Conservation (phyloP, 2,329 filamentous ascomycete genomes). For the Nemania abortiva region DNA sequence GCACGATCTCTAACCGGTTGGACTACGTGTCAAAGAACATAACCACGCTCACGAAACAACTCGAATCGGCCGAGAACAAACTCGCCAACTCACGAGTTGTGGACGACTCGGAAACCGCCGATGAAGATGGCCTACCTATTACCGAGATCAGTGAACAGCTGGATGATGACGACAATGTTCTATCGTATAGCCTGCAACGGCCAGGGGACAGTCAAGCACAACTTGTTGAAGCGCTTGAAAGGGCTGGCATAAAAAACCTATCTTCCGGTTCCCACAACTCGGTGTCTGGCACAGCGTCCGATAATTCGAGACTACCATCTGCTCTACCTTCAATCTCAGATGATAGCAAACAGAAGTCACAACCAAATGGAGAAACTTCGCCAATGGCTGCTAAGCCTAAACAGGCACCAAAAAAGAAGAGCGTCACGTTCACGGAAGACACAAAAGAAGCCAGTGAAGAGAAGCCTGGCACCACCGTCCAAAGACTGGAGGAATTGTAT, state of each 20-base stretch:
- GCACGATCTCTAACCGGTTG: conserved; percentile 78
- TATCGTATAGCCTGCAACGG: conserved; percentile 74
- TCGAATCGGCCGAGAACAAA: conserved; percentile 75
- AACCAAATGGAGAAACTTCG: conserved; percentile 12
- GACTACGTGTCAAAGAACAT: conserved; percentile 93
- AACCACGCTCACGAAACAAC: conserved; percentile 68
- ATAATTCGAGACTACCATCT: conserved; percentile 38
- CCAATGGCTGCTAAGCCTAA: conserved; percentile 27
- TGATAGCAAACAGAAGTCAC: not conserved
- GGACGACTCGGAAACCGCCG: conserved; percentile 70
- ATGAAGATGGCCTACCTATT: conserved; percentile 79
- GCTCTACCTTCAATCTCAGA: conserved; percentile 15
- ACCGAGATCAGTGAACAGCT: conserved; percentile 93
- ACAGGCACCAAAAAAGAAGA: conserved; percentile 57
- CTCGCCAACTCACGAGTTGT: conserved; percentile 72
- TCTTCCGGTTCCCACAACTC: conserved; percentile 45
- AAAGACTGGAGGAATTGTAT: conserved; percentile 68
- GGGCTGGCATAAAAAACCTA: conserved; percentile 74
- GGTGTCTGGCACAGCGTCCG: conserved; percentile 33
- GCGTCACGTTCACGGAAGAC: conserved; percentile 72
- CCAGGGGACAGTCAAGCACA: conserved; percentile 76
- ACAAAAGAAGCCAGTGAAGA: conserved; percentile 62
- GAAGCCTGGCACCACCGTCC: conserved; percentile 56
- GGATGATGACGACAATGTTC: conserved; percentile 88
- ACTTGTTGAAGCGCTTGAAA: conserved; percentile 78